Percentiles rank a stretch among this genome's conserved stretches.
These are phyloP conservation scores for Cordyceps javanica DNA, from an alignment of 2,329 filamentous ascomycete genomes.

Conservation along the genomic window DNA sequence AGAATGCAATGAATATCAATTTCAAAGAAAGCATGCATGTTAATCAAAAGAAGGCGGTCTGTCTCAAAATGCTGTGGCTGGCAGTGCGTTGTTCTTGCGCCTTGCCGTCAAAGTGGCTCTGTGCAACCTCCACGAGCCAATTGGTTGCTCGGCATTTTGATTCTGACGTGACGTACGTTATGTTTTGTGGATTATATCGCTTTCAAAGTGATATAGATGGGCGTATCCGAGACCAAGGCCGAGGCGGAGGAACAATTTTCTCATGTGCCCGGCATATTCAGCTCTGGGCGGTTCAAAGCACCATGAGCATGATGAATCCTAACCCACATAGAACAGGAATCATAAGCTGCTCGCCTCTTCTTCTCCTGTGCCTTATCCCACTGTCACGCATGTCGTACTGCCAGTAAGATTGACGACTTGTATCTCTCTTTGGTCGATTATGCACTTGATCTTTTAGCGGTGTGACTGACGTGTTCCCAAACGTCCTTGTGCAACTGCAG, in stretches of 20 bases:
- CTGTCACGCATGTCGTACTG: background rate
- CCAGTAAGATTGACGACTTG: background rate
- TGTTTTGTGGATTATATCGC: background rate
- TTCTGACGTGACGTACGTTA: background rate
- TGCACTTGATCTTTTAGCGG: constrained; percentile 1
- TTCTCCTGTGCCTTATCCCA: background rate
- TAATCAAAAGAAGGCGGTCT: background rate
- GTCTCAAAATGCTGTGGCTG: background rate
- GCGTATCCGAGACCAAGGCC: no score
- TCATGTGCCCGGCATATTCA: no score
- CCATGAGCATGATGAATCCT: no score
- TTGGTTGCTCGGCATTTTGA: no score
- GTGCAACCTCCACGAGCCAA: background rate
- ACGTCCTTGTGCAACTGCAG: background rate
- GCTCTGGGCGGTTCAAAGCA: no score
- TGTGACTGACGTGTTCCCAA: constrained; percentile 2
- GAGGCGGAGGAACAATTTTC: no score
- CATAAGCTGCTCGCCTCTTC: no score
- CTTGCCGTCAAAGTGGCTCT: background rate
- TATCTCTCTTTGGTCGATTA: background rate
- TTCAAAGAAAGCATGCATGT: background rate
- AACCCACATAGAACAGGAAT: no score
- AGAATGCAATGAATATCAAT: background rate
- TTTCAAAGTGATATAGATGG: background rate
- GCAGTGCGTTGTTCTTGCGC: constrained; percentile 3